Evolutionary conservation across 805 yeast genomes (phyloP).

Genomic region (Candida nemodendra): DNA sequence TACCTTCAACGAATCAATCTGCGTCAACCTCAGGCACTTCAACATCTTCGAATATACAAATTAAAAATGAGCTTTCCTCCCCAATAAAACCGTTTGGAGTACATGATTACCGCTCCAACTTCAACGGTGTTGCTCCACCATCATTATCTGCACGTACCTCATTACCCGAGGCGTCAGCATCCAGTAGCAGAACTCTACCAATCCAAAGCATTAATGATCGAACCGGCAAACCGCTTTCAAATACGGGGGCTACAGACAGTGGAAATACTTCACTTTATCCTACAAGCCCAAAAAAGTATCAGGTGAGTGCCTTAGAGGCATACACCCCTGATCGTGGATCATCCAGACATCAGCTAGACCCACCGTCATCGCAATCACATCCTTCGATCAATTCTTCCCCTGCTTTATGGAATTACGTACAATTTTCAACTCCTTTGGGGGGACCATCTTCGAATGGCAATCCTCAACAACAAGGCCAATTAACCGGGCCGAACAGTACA

Average conservation of each 20-base stretch:
- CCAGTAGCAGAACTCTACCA: conserved; percentile 1
- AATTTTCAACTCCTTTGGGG: conserved; percentile 48
- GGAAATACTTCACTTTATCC: conserved; percentile 11
- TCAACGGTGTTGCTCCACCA: conserved; percentile 9
- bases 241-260: not conserved
- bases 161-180: conserved; percentile 17
- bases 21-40: conserved; percentile 18
- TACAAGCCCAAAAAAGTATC: conserved; percentile 39
- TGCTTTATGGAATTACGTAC: conserved; percentile 91
- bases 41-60: conserved; percentile 13
- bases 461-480: conserved; percentile 10
- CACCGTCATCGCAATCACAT: conserved; percentile 35
- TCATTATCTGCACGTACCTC: conserved; percentile 9
- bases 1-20: conserved; percentile 7
- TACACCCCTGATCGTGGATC: conserved; percentile 63
- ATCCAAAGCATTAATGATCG: not conserved
- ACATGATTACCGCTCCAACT: conserved; percentile 14
- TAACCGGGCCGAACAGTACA: conserved; percentile 32
- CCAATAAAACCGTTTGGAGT: conserved; percentile 19
- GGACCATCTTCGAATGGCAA: conserved; percentile 21
- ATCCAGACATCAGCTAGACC: conserved; percentile 26
- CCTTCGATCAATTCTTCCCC: conserved; percentile 66
- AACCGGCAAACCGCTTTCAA: not conserved
- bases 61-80: conserved; percentile 20
- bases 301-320: conserved; percentile 55